Evolutionary conservation across 208 protist genomes (phyloP), one percentile per base, ranked within the genome.

Genomic region (Crithidia bombi): DNA sequence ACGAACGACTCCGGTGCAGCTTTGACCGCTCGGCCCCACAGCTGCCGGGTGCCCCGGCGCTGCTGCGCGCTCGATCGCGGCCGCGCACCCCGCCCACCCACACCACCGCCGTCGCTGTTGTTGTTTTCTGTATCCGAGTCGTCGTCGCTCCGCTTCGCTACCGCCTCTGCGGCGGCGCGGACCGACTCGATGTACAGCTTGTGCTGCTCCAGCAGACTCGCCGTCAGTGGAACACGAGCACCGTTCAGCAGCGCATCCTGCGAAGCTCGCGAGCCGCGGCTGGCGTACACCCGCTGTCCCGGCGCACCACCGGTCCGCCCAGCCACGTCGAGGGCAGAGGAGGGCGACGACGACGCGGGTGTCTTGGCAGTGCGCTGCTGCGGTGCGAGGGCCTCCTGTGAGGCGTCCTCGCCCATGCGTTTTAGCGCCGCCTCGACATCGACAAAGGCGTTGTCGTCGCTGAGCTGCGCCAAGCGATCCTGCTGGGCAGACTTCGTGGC

Each of bases 381-480:
- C n/a, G n/a, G n/a, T n/a, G 33, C 35, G 30, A 35, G 30, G 4
- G 35, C 44, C 6, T 62, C 56, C 4, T 49, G 39, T 6, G 39
- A 21, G 38, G 25, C 25, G 39, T 68, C 73, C 28, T 66, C 43
- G 23, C 65, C 52, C 39, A 68, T 69, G 10, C 72, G 77, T 38
- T 51, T 2, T n/a, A 89, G 70, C 5, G 83, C 74, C 6, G 82
- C 78, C 28, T 65, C 52, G n/a, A 89, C 73, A 49, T 93, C 83
- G 1, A 93, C 79, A 70, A 93, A 93, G 2, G 87, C 87, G 57
- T 93, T 93, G 46, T 93, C 87, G 46, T 85, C 75, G 41, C 65
- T 82, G 2, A 93, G 68, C 65, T 82, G 81, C 4, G 70, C 78
- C 28, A 92, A 52, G 36, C 78, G 86, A 0, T 68, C 38, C 36